phyloP scores from a whole-genome alignment of 2,329 filamentous ascomycete species.

The Podosphaera leucotricha region DNA sequence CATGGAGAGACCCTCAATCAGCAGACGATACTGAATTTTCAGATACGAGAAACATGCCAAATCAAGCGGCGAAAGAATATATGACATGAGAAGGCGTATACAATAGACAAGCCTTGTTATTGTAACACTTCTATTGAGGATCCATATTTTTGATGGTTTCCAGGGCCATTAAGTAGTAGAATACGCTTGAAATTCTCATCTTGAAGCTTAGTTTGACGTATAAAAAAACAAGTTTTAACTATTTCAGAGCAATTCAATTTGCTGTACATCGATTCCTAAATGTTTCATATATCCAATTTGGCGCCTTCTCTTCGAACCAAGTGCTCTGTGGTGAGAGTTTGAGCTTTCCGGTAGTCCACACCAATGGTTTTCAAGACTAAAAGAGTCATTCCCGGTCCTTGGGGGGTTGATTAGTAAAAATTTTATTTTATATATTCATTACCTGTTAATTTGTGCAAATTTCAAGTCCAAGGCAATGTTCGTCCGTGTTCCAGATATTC shows the following conservation, averaged over 20 bases:
- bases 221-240: background rate
- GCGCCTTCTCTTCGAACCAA: background rate
- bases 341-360: background rate
- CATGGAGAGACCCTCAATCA: background rate
- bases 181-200: background rate
- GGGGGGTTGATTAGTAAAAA: background rate
- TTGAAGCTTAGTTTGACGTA: constrained; percentile 1
- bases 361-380: background rate
- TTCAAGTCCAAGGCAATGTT: background rate
- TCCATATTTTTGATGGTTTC: background rate
- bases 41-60: background rate
- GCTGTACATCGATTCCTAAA: constrained; percentile 1
- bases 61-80: background rate
- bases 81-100: background rate
- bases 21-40: background rate
- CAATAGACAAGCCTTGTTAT: background rate
- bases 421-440: background rate
- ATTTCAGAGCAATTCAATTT: background rate
- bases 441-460: background rate
- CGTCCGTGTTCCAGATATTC: background rate
- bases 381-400: background rate
- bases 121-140: background rate
- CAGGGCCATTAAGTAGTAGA: background rate
- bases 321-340: background rate
- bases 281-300: background rate